Conservation (phyloP, 192 early-diverging fungal genomes). For the Backusella australiensis region DNA sequence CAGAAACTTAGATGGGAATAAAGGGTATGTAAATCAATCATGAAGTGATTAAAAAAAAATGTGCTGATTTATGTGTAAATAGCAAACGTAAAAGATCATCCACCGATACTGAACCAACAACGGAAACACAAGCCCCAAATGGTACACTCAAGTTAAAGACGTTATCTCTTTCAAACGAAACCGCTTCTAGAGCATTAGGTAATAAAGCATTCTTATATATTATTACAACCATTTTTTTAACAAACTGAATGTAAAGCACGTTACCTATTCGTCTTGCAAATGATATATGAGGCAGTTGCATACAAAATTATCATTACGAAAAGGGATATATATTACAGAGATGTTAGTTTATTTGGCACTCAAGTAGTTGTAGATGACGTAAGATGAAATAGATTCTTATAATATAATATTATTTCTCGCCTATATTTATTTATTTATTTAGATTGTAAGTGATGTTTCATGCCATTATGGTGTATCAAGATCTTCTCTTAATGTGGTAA, state of each 20-base stretch:
- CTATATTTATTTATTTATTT: background rate
- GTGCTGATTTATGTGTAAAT: no score
- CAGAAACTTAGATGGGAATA: background rate
- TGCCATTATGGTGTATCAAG: conserved; percentile 23
- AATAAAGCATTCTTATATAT: background rate
- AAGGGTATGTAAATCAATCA: background rate
- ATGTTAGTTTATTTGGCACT: conserved; percentile 22
- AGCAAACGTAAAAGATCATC: background rate
- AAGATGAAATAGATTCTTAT: background rate
- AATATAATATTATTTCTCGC: background rate
- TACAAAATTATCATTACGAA: conserved; percentile 29
- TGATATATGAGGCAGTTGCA: conserved; percentile 28
- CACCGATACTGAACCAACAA: background rate
- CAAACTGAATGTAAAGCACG: conserved; percentile 14
- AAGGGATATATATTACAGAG: conserved; percentile 33
- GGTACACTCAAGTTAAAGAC: background rate
- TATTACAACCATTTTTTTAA: background rate
- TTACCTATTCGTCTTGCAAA: conserved; percentile 25
- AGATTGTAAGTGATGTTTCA: conserved; percentile 30
- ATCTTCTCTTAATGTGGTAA: conserved; percentile 27
- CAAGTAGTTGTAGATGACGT: conserved; percentile 24
- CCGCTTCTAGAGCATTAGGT: background rate
- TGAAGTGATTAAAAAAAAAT: background rate
- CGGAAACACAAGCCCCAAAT: background rate
- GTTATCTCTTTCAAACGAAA: background rate